Base-by-base conservation (phyloP, 2,329 filamentous ascomycete species). In the Cryoendolithus antarcticus region DNA sequence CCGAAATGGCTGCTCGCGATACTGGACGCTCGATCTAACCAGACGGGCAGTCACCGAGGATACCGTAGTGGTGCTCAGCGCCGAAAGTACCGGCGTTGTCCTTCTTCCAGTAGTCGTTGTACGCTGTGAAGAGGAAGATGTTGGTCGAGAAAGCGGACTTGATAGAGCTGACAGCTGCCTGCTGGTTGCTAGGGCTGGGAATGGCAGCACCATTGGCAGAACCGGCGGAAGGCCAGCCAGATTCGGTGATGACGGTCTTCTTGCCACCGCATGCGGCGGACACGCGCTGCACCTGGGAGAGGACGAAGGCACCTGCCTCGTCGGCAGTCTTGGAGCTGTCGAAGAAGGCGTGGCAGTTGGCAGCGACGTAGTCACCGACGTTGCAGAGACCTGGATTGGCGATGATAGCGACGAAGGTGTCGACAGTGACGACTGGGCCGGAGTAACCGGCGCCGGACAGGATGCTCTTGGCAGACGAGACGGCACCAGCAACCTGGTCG, bases 331-430 rank as follows among this genome's bases (percentile, higher is more conserved):
- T 72, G 34, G 72, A 74, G 3, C 67, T 61, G 50, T 93, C 82
- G 59, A 91, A 93, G 71, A 86, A 93, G 9, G 85, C 74, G 60
- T 93, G 86, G 48, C 77, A 75, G 62, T 94, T 93, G 56, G 81
- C 74, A 10, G 84, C 82, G 53, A 80, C 85, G 63, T 82, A 84
- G 54, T 93, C 85, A 1, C 81, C 83, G 34, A 66, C 69, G 19
- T 76, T 59, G 62, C 86, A 93, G 35, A 94, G 70, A 0, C 80
- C 79, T 50, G 89, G 80, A 55, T 91, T 72, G 37, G 66, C 62
- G 35, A 78, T 64, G 11, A 77, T 70, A 4, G 80, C 77, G 13
- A 74, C 70, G 52, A 84, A 82, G 1, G 83, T 89, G 56, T 94
- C 86, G 34, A 89, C 82, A 0, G 81, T 78, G 30, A 88, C 82